Percentiles rank a stretch among this genome's conserved stretches.
phyloP scores from a whole-genome alignment of 2,329 filamentous ascomycete species.

The Fusarium veterinarium region DNA sequence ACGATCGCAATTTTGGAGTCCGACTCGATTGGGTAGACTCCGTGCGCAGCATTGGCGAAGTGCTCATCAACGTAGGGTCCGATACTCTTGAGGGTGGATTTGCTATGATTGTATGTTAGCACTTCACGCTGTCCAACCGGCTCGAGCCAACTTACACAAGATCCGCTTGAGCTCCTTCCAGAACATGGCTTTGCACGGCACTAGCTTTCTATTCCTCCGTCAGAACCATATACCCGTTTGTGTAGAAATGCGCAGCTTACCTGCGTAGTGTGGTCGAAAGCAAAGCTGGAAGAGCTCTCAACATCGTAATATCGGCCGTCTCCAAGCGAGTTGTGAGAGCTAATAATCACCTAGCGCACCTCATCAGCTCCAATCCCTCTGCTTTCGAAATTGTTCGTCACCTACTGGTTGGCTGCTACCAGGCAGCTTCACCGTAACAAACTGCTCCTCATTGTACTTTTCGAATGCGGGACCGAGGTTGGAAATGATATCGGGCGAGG shows the following conservation, averaged over 20 bases:
- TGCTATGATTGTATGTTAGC: conserved; percentile 62
- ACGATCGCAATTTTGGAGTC: conserved; percentile 82
- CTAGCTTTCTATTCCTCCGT: conserved; percentile 76
- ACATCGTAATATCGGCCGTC: conserved; percentile 89
- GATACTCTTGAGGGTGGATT: conserved; percentile 84
- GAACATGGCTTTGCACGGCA: conserved; percentile 78
- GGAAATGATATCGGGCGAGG: conserved; percentile 73
- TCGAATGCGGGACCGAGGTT: conserved; percentile 86
- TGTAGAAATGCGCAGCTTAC: conserved; percentile 53
- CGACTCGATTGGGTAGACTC: conserved; percentile 83
- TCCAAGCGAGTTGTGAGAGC: conserved; percentile 84
- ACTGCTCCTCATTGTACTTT: conserved; percentile 97
- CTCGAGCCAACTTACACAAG: conserved; percentile 72
- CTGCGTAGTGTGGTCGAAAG: conserved; percentile 86
- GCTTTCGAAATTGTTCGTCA: background rate
- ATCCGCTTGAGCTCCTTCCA: conserved; percentile 81
- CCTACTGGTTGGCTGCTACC: conserved; percentile 75
- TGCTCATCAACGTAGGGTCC: conserved; percentile 85
- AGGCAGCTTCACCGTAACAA: conserved; percentile 88
- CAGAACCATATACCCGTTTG: conserved; percentile 7
- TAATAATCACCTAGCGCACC: conserved; percentile 77
- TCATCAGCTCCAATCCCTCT: conserved; percentile 19
- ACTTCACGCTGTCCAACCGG: background rate
- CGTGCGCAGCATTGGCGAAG: conserved; percentile 83
- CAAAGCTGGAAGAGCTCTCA: conserved; percentile 87